Evolutionary conservation across 2,329 filamentous ascomycete species (phyloP), one percentile per base, ranked within the genome.

Genomic region (Neonectria sp.): DNA sequence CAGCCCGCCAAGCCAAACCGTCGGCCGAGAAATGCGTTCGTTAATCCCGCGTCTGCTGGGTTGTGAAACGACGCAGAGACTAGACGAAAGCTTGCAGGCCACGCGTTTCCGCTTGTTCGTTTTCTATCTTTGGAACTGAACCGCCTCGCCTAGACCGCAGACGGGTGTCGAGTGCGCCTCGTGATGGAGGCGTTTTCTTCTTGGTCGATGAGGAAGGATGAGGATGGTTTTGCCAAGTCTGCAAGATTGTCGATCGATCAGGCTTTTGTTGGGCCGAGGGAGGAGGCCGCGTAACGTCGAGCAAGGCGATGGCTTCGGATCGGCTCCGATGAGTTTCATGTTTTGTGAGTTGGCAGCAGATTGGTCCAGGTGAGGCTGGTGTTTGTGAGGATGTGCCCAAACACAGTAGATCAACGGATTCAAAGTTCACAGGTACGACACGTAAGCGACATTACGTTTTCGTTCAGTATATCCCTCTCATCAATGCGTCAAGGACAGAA

Each of bases 111-210:
- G 56, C 15, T 49, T 24, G 48, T 40, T n/a, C 12, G 40, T 40
- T 13, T 56, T 55, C 63, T 60, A 65, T 65, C 33, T 55, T 60
- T 59, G 56, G 63, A 35, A 62, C 37, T 37, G 27, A 52, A 62
- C 59, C 29, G 43, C 53, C 53, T 40, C 43, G 17, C 15, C 21
- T 7, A 13, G 6, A 12, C 21, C 25, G 15, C 37, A 33, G 45
- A 29, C 52, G 24, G 51, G 43, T 55, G 51, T 33, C 11, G 15
- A 35, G 17, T 13, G 45, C 11, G 24, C 49, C 58, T 55, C 53
- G 40, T 63, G 59, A 62, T 48, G 40, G 59, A 29, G 51, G 40
- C 59, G 45, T 55, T 62, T 55, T 48, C 33, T 37, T 37, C 33
- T 29, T 29, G 27, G 31, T 27, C 59, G 59, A 52, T 31, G 51